A percentile compares a stretch with the other conserved stretches of the same genome.
phyloP scores from a whole-genome alignment of 73 alveolate species.

The Paramecium caudatum region DNA sequence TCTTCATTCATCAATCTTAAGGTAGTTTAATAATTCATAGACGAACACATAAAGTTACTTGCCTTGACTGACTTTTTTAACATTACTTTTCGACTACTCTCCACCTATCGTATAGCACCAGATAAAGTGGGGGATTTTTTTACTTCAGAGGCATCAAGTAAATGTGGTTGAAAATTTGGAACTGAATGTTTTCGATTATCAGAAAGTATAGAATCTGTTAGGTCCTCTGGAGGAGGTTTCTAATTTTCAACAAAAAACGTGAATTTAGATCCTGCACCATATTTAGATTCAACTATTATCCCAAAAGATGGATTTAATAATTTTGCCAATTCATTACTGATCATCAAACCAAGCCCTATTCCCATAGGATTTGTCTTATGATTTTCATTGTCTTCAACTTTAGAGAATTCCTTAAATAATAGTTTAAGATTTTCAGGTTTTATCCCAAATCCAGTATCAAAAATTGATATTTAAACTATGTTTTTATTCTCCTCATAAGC shows the following conservation, averaged over 20 bases:
- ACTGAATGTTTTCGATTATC: not conserved
- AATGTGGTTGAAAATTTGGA: not conserved
- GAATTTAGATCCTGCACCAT: constrained; percentile 42
- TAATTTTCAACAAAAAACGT: constrained; percentile 44
- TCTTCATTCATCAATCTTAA: not conserved
- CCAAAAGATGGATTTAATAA: constrained; percentile 60
- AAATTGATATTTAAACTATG: constrained; percentile 6
- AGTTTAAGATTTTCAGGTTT: constrained; percentile 63
- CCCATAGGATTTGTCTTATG: constrained; percentile 56
- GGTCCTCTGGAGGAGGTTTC: not conserved
- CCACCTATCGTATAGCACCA: not conserved
- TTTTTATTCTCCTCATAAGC: not conserved
- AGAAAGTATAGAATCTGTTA: not conserved
- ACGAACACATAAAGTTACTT: not conserved
- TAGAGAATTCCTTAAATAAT: constrained; percentile 36
- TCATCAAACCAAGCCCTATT: constrained; percentile 59
- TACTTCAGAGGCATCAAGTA: not conserved
- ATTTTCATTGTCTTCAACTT: constrained; percentile 36
- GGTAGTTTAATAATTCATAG: not conserved
- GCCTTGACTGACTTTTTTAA: not conserved
- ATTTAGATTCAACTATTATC: constrained; percentile 55
- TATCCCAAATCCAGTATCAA: constrained; percentile 73
- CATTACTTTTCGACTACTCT: not conserved
- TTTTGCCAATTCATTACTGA: constrained; percentile 63
- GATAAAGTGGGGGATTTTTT: constrained; percentile 38